phyloP scores from a whole-genome alignment of 2,329 filamentous ascomycete species.

The Capronia coronata region DNA sequence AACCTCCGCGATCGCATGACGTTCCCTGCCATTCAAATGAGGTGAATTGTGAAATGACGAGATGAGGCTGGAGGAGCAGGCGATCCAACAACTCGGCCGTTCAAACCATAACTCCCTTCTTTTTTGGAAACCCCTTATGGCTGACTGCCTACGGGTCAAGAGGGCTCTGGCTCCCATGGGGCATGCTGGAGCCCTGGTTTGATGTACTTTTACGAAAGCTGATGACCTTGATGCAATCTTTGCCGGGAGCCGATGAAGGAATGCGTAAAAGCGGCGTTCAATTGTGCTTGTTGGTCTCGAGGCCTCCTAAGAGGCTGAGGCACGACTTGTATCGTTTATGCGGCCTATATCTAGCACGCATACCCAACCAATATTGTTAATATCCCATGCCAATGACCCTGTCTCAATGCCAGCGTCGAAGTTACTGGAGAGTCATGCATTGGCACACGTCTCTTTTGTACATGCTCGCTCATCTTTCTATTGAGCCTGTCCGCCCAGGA shows the following conservation, averaged over 20 bases:
- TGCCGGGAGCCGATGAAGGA: neutral
- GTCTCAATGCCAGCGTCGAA: no score
- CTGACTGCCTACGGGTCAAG: no score
- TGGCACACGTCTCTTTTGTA: no score
- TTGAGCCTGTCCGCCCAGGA: neutral
- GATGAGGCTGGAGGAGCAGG: no score
- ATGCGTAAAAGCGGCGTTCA: neutral
- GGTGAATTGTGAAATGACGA: conserved; percentile 32
- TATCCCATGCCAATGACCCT: no score
- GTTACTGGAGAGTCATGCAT: no score
- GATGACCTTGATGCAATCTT: neutral
- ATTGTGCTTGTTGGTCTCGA: neutral
- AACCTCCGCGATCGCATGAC: conserved; percentile 44
- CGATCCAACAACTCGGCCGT: no score
- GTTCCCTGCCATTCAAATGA: conserved; percentile 40
- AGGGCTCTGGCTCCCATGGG: no score
- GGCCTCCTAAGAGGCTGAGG: neutral
- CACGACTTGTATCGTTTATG: neutral
- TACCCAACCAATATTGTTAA: neutral
- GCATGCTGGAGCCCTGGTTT: neutral
- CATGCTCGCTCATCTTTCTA: neutral
- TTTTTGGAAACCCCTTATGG: no score
- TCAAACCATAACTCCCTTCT: no score
- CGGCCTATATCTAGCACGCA: neutral
- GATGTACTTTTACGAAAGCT: neutral